These are phyloP conservation scores for Didymella segeticola DNA, from an alignment of 2,329 filamentous ascomycete genomes.

Conservation along the genomic window DNA sequence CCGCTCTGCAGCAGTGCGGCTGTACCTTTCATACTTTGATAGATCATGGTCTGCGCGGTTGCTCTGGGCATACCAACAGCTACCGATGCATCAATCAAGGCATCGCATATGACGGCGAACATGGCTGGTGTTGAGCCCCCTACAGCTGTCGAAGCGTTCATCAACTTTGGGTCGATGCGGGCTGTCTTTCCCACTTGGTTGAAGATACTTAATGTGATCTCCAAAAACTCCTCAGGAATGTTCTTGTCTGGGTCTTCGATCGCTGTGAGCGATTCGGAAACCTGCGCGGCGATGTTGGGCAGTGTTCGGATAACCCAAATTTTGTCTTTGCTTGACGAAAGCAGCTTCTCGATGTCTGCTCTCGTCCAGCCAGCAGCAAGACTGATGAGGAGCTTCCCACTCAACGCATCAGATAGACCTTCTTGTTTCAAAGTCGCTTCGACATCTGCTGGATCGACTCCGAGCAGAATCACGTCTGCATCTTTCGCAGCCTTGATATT, in stretches of 20 bases:
- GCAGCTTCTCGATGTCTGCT: constrained; percentile 49
- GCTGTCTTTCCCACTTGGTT: constrained; percentile 31
- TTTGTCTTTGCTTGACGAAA: constrained; percentile 21
- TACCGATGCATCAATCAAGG: constrained; percentile 40
- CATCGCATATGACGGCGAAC: constrained; percentile 42
- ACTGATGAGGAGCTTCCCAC: constrained; percentile 59
- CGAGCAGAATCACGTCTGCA: constrained; percentile 56
- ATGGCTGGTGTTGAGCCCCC: constrained; percentile 43
- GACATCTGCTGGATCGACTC: constrained; percentile 56
- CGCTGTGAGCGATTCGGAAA: constrained; percentile 52
- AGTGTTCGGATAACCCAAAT: constrained; percentile 51
- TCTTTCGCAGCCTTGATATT: constrained; percentile 45
- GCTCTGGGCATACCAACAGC: constrained; percentile 36
- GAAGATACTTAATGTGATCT: constrained; percentile 33
- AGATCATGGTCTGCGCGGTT: constrained; percentile 38
- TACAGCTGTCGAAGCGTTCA: constrained; percentile 40
- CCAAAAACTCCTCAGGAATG: constrained; percentile 23
- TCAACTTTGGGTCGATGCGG: constrained; percentile 28
- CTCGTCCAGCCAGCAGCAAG: constrained; percentile 60
- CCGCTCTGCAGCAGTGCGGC: constrained; percentile 41
- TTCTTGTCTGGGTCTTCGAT: constrained; percentile 33
- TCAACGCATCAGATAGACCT: constrained; percentile 50
- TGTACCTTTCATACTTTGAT: constrained; percentile 42
- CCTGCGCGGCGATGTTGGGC: constrained; percentile 55
- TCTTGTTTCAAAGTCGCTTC: constrained; percentile 47